Conservation (phyloP, 75 land plant genomes). For the Adiantum capillusveneris region DNA sequence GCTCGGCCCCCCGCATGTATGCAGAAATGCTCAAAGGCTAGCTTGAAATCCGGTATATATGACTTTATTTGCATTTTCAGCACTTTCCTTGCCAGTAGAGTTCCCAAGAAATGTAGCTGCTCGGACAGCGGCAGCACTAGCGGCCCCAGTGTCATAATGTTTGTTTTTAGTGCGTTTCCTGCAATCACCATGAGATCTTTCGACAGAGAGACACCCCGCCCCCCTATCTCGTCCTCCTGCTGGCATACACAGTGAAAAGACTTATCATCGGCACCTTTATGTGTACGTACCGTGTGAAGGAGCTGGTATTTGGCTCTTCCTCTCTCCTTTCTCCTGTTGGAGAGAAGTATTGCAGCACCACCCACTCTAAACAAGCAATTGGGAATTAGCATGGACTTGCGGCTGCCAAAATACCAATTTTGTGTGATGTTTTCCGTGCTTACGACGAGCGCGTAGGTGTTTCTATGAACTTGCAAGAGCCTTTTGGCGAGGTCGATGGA, state of each 20-base stretch:
- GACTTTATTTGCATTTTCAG: no score
- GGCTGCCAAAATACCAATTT: background rate
- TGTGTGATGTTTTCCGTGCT: conserved; percentile 20
- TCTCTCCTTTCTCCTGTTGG: background rate
- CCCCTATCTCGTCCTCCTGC: conserved; percentile 2
- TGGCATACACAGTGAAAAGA: background rate
- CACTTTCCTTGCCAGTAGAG: no score
- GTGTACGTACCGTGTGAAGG: background rate
- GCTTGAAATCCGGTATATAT: no score
- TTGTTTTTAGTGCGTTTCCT: background rate
- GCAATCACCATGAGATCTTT: conserved; percentile 5
- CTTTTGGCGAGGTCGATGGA: no score
- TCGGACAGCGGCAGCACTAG: conserved; percentile 1
- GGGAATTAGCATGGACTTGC: background rate
- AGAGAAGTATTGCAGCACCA: background rate
- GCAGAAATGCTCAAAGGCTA: no score
- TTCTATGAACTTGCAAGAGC: no score
- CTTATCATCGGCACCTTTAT: conserved; percentile 1
- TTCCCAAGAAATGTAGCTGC: no score
- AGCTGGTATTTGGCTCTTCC: conserved; percentile 5
- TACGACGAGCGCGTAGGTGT: conserved; percentile 17
- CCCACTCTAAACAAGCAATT: conserved; percentile 4
- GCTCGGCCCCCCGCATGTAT: no score
- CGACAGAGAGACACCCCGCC: conserved; percentile 5
- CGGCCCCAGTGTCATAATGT: background rate